Evolutionary conservation across 208 protist species (phyloP).

Genomic region (Acanthamoeba triangularis): DNA sequence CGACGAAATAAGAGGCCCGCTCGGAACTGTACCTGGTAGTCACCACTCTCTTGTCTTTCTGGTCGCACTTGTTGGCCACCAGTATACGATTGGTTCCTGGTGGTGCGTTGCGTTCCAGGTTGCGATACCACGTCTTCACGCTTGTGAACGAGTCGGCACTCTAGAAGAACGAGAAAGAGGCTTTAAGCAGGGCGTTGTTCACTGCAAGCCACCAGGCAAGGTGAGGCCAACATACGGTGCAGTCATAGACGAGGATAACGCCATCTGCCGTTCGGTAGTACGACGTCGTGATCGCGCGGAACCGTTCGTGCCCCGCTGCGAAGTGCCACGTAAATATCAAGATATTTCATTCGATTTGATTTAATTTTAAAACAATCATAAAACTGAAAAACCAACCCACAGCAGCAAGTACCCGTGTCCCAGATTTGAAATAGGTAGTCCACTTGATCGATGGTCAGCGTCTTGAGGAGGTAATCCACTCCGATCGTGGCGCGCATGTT

Average conservation of each 20-base stretch:
- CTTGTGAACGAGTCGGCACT: background rate
- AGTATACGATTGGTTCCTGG: constrained; percentile 12
- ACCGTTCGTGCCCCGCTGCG: constrained; percentile 58
- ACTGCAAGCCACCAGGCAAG: background rate
- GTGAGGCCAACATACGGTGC: constrained; percentile 8
- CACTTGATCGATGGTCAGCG: background rate
- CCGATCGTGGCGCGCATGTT: constrained; percentile 63
- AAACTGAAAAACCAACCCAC: background rate
- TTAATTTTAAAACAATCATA: background rate
- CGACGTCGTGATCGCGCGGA: constrained; percentile 52
- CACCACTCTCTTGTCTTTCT: constrained; percentile 32
- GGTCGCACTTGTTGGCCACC: constrained; percentile 57
- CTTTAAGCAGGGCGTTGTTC: background rate
- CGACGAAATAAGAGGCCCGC: background rate
- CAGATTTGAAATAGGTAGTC: constrained; percentile 68
- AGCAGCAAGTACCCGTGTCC: constrained; percentile 41
- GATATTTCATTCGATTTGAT: background rate
- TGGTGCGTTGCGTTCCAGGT: constrained; percentile 39
- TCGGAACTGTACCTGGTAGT: background rate
- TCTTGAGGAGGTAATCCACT: constrained; percentile 59
- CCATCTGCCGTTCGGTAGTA: constrained; percentile 65
- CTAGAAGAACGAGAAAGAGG: background rate
- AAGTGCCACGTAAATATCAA: background rate
- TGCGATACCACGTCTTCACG: constrained; percentile 55
- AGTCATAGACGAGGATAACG: constrained; percentile 47